These are phyloP conservation scores for Eragrostis curvula DNA, from an alignment of 176 grass and related monocot species.

Conservation along the genomic window DNA sequence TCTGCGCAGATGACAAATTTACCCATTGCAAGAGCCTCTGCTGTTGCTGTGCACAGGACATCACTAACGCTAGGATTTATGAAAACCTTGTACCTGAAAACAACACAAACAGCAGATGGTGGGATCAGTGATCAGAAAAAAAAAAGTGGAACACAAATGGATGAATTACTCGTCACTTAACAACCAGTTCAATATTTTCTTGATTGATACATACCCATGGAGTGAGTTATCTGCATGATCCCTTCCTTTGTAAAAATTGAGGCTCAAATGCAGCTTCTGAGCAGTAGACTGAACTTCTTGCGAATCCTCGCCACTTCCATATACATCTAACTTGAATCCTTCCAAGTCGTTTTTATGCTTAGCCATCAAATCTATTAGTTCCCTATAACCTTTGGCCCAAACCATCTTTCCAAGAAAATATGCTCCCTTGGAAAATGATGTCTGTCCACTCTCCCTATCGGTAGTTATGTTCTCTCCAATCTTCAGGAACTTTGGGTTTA, in stretches of 20 bases:
- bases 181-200: neutral
- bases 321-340: constrained; percentile 74
- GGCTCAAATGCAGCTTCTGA: constrained; percentile 67
- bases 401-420: constrained; percentile 95
- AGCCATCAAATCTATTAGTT: constrained; percentile 73
- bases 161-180: neutral
- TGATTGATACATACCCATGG: constrained; percentile 58
- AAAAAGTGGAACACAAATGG: neutral
- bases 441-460: constrained; percentile 53
- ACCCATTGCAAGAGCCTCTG: constrained; percentile 86
- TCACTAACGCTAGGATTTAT: constrained; percentile 83
- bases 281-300: constrained; percentile 67
- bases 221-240: constrained; percentile 84
- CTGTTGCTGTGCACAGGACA: constrained; percentile 89
- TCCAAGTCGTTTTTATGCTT: constrained; percentile 68
- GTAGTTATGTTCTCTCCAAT: constrained; percentile 61
- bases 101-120: neutral
- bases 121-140: constrained; percentile 21
- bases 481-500: constrained; percentile 77
- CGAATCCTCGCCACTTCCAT: constrained; percentile 78
- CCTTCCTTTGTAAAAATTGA: constrained; percentile 74
- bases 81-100: constrained; percentile 81
- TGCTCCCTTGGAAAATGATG: constrained; percentile 70
- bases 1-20: constrained; percentile 90
- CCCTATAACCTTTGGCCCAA: constrained; percentile 82